Conservation (phyloP, 1,284 basidiomycete species). For the Austroboletus olivaceoglutinosus region DNA sequence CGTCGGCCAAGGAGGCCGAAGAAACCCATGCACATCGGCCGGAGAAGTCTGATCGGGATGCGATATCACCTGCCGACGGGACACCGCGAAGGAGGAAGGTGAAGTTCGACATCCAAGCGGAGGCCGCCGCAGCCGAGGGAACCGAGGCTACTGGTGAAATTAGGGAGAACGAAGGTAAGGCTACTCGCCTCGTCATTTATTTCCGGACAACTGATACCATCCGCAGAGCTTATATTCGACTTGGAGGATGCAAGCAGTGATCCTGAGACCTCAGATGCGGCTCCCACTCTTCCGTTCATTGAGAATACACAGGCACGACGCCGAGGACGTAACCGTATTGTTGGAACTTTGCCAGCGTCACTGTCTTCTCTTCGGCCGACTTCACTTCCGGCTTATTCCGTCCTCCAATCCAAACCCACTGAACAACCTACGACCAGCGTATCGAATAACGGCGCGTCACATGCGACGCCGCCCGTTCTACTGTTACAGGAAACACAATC, state of each 20-base stretch:
- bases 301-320: constrained; percentile 40
- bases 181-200: not conserved
- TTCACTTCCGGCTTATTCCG: constrained; percentile 63
- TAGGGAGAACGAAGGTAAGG: constrained; percentile 39
- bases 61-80: constrained; percentile 17
- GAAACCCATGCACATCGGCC: constrained; percentile 8
- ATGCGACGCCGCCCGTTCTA: not conserved
- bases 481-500: constrained; percentile 4
- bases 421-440: not conserved
- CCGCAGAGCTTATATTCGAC: constrained; percentile 64
- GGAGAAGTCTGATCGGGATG: constrained; percentile 16
- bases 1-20: constrained; percentile 9
- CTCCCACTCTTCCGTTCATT: constrained; percentile 43
- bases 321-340: constrained; percentile 31
- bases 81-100: constrained; percentile 59
- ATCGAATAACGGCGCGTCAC: constrained; percentile 2
- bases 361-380: constrained; percentile 61
- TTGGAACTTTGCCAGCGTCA: constrained; percentile 50
- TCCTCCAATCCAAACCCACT: constrained; percentile 38
- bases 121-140: constrained; percentile 47
- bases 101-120: constrained; percentile 67
- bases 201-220: constrained; percentile 8
- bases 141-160: constrained; percentile 33
- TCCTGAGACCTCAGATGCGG: constrained; percentile 26
- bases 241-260: constrained; percentile 52